Percentiles rank a stretch among this genome's conserved stretches.
Evolutionary conservation across 495 filamentous ascomycete genomes (phyloP).

Genomic region (Neurospora hispaniola): DNA sequence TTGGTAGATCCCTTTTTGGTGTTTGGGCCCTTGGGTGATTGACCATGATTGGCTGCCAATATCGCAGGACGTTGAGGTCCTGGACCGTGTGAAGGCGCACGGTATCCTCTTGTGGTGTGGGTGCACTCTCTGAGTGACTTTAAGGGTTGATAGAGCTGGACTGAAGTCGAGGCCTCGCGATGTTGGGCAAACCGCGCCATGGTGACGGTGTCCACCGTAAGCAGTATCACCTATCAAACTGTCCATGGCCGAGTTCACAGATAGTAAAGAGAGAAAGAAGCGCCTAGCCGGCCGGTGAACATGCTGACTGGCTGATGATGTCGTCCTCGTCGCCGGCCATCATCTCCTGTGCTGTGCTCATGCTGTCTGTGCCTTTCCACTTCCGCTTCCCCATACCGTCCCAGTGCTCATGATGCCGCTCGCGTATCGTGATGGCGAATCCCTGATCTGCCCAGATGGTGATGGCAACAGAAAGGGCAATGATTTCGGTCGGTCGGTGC

Average conservation of each 20-base stretch:
- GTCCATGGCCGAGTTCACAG: background rate
- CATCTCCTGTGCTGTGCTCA: background rate
- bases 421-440: background rate
- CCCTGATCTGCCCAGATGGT: background rate
- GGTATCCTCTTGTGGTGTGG: background rate
- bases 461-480: background rate
- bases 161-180: background rate
- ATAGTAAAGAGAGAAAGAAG: background rate
- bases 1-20: background rate
- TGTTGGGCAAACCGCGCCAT: background rate
- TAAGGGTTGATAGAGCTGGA: background rate
- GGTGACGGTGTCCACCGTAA: background rate
- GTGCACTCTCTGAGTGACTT: background rate
- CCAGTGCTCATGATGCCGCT: background rate
- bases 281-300: background rate
- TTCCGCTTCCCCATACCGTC: background rate
- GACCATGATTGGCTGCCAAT: background rate
- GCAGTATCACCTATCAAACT: background rate
- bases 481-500: background rate
- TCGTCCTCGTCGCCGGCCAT: background rate
- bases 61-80: background rate
- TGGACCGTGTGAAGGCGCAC: background rate
- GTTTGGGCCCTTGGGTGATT: background rate
- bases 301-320: background rate
- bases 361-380: background rate